Evolutionary conservation across 371 early-diverging fungal genomes (phyloP), one percentile per base, ranked within the genome.

Genomic region (Mucor mucedo): DNA sequence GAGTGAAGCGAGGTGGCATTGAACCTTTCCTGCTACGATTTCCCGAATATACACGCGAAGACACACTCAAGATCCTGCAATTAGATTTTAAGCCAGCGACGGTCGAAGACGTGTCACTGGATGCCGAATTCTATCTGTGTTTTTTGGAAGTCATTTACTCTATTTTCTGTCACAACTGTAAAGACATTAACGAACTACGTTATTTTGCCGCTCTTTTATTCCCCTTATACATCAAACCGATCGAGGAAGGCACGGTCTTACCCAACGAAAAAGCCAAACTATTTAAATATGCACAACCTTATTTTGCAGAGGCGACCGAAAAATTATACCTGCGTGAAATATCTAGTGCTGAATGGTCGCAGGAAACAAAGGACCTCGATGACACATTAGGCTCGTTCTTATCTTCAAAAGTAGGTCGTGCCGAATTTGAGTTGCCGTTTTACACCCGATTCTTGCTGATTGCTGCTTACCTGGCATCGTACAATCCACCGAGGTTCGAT

Each of bases 401-500:
- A 2, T 29, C 50, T 50, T 50, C 30, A 28, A 47, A 40, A 38
- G 52, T 29, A 1, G 59, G 60, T 48, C 44, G 38, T 85, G 79
- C 74, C 14, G 79, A 81, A 8, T 77, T 87, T 21, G 90, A 91
- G 47, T 60, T 91, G n/a, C 93, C 93, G 0, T 88, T 87, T 66
- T 91, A 86, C 61, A 87, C 92, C 53, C 90, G 92, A 60, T 96
- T 90, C 63, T 79, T 98, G 27, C 73, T 97, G 10, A 87, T 98
- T 21, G 92, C 98, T 0, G 77, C 95, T 2, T 98, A 89, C 65
- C 62, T 98, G 58, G 97, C 97, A 4, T 94, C 95, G 0, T 96
- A 95, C 73, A 97, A 98, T 68, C 97, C 98, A 14, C 85, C 93
- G 9, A 69, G 88, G 27, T 79, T 92, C 45, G 98, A 98, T 75